phyloP scores from a whole-genome alignment of 768 basidiomycete species.

The Lepiota venenata region DNA sequence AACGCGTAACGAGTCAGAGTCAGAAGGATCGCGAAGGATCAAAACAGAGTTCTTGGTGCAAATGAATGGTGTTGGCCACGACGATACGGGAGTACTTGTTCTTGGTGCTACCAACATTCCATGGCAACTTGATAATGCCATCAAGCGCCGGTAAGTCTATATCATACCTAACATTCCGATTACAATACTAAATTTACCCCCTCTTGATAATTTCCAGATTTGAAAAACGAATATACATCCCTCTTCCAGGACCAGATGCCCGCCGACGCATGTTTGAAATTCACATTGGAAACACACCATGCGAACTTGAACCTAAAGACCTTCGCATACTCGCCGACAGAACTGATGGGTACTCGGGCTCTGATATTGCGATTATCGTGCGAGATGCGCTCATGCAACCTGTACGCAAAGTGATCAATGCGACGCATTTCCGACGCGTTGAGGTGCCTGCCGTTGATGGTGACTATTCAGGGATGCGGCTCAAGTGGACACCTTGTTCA shows the following conservation, averaged over 20 bases:
- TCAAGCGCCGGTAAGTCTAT: conserved; percentile 78
- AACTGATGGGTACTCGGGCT: conserved; percentile 94
- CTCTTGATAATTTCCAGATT: conserved; percentile 49
- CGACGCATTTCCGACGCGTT: conserved; percentile 85
- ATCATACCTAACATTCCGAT: neutral
- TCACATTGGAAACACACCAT: conserved; percentile 91
- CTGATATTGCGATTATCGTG: conserved; percentile 92
- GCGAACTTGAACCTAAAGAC: conserved; percentile 74
- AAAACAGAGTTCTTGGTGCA: conserved; percentile 98
- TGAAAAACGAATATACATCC: conserved; percentile 98
- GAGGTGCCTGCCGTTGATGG: conserved; percentile 28
- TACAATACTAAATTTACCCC: neutral
- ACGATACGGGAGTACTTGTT: conserved; percentile 94
- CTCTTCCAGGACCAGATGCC: conserved; percentile 91
- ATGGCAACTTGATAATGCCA: conserved; percentile 96
- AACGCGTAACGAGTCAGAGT: conserved; percentile 94
- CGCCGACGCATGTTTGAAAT: conserved; percentile 95
- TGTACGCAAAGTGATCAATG: conserved; percentile 91
- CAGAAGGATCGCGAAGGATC: conserved; percentile 93
- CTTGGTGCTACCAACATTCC: conserved; percentile 98
- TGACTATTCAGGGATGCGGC: conserved; percentile 20
- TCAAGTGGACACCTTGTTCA: conserved; percentile 93
- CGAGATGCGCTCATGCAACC: conserved; percentile 99
- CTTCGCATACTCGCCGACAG: conserved; percentile 77
- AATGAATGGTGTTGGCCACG: conserved; percentile 98